These are phyloP conservation scores for Mycena albidolilacea DNA, from an alignment of 768 basidiomycete genomes.

Conservation along the genomic window DNA sequence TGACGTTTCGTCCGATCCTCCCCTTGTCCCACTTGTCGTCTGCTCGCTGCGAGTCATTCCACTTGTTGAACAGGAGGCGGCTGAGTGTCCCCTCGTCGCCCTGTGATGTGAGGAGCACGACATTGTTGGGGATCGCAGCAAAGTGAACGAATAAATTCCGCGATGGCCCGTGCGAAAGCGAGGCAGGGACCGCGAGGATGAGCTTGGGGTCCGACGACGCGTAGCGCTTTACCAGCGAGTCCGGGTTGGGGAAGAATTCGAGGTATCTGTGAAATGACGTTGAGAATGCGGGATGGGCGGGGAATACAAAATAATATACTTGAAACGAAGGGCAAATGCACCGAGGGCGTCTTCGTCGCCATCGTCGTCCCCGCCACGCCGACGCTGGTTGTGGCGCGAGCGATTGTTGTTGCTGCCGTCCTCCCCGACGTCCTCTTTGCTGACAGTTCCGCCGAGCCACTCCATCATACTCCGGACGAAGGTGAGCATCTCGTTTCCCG, in stretches of 20 bases:
- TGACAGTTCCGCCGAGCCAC: slow-evolving; percentile 97
- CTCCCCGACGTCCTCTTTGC: slow-evolving; percentile 92
- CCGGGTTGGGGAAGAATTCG: slow-evolving; percentile 92
- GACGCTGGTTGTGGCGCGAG: slow-evolving; percentile 64
- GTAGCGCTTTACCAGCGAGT: slow-evolving; percentile 84
- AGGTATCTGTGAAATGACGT: slow-evolving; percentile 72
- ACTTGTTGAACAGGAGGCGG: slow-evolving; percentile 84
- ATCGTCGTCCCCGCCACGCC: slow-evolving; percentile 63
- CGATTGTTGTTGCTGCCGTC: slow-evolving; percentile 72
- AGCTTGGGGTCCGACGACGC: slow-evolving; percentile 93
- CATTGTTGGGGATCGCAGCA: slow-evolving; percentile 85
- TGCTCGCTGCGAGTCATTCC: slow-evolving; percentile 87
- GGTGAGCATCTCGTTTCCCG: slow-evolving; percentile 93
- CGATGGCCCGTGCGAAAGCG: slow-evolving; percentile 93
- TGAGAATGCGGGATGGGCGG: slow-evolving; percentile 8
- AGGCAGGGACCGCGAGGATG: slow-evolving; percentile 93
- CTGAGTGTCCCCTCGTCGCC: slow-evolving; percentile 87
- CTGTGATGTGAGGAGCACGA: slow-evolving; percentile 87
- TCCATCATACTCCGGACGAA: slow-evolving; percentile 98
- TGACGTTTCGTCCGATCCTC: slow-evolving; percentile 87
- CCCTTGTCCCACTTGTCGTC: slow-evolving; percentile 92
- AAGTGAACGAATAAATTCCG: slow-evolving; percentile 90
- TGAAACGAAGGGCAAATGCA: slow-evolving; percentile 90
- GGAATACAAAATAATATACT: slow-evolving; percentile 62
- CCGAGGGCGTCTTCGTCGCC: slow-evolving; percentile 88